Conservation (phyloP, 768 basidiomycete genomes). For the Clavaria fumosa region DNA sequence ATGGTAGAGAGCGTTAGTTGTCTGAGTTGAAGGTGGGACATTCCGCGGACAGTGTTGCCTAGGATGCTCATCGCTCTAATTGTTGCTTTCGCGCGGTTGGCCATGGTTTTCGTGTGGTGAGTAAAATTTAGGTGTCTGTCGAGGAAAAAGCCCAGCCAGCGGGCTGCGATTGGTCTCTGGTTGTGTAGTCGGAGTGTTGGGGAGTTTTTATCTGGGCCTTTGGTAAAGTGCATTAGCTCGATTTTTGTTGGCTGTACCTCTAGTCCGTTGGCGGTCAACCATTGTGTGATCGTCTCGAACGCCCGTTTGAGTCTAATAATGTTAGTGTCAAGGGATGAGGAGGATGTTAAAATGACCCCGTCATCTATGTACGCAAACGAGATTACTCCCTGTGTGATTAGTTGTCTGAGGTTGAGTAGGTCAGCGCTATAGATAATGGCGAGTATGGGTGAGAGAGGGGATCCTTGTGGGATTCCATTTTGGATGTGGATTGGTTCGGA, state of each 20-base stretch:
- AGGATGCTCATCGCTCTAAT: constrained; percentile 18
- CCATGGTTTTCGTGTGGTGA: constrained; percentile 16
- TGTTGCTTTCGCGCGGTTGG: constrained; percentile 14
- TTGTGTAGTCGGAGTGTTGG: too few relatives aligned
- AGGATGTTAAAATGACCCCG: constrained; percentile 6
- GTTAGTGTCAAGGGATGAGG: constrained; percentile 2
- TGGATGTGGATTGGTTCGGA: too few relatives aligned
- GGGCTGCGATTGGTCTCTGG: too few relatives aligned
- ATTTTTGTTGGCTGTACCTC: constrained; percentile 12
- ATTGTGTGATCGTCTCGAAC: constrained; percentile 8
- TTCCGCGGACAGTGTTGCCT: too few relatives aligned
- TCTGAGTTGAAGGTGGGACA: constrained; percentile 16
- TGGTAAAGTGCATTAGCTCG: constrained; percentile 20
- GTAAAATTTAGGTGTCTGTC: constrained; percentile 21
- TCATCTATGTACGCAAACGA: constrained; percentile 10
- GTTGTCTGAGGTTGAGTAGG: too few relatives aligned
- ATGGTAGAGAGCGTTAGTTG: constrained; percentile 18
- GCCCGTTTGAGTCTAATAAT: constrained; percentile 12
- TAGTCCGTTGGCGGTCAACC: constrained; percentile 12
- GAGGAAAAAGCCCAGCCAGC: constrained; percentile 23
- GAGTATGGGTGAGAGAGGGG: too few relatives aligned
- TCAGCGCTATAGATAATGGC: too few relatives aligned
- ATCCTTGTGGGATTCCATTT: too few relatives aligned
- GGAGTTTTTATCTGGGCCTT: too few relatives aligned
- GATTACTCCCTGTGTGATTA: too few relatives aligned